phyloP scores from a whole-genome alignment of 139 green algal genomes.

The Chlamydomonas schloesseri region DNA sequence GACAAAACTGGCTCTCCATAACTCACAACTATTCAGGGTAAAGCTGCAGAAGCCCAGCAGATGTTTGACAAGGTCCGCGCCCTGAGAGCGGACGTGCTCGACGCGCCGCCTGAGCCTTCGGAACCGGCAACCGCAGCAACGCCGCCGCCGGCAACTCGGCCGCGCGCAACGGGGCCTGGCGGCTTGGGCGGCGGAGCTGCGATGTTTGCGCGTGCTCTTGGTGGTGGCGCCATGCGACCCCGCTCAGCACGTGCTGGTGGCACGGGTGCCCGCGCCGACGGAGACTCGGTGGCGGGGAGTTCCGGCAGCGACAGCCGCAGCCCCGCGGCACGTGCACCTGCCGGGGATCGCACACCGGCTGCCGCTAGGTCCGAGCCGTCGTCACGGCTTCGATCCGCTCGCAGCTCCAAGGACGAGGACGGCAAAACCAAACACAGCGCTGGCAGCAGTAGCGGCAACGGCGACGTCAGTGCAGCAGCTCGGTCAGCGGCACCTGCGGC shows the following conservation, averaged over 20 bases:
- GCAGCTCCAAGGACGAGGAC: too few relatives aligned
- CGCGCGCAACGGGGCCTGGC: not conserved
- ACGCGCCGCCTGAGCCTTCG: too few relatives aligned
- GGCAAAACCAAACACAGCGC: not conserved
- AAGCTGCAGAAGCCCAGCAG: not conserved
- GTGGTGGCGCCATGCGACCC: not conserved
- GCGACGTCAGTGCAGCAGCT: too few relatives aligned
- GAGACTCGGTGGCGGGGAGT: not conserved
- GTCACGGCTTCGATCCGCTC: too few relatives aligned
- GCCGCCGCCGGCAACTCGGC: not conserved
- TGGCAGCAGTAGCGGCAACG: too few relatives aligned
- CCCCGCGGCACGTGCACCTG: too few relatives aligned
- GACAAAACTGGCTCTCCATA: not conserved
- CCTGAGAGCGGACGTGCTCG: not conserved
- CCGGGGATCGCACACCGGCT: too few relatives aligned
- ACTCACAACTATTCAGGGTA: not conserved
- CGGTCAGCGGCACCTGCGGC: too few relatives aligned
- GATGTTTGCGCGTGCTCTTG: conserved; percentile 10
- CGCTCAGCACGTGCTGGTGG: not conserved
- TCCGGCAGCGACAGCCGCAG: not conserved
- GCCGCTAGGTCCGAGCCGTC: too few relatives aligned
- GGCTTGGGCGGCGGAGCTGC: conserved; percentile 7
- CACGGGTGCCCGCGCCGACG: not conserved
- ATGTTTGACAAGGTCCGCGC: not conserved
- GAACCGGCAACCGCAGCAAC: not conserved